Conservation (phyloP, 139 green algal genomes). For the Picochlorum sp. region DNA sequence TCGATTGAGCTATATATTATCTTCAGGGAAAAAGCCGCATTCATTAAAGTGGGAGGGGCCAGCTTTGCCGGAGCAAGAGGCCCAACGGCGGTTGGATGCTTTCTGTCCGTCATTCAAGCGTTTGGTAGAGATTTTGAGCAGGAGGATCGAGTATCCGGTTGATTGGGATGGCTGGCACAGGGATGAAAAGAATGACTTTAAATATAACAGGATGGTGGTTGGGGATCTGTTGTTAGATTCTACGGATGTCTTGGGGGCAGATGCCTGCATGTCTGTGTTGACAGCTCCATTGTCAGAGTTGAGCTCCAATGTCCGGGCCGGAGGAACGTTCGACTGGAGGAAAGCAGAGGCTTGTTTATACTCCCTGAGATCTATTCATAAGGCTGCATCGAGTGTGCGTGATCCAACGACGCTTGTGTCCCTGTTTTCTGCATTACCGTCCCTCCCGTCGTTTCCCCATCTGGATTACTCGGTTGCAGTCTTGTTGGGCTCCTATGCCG, state of each 20-base stretch:
- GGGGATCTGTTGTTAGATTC: conserved; percentile 63
- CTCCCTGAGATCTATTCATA: conserved; percentile 57
- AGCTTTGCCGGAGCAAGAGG: conserved; percentile 21
- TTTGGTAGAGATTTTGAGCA: conserved; percentile 56
- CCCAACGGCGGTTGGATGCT: conserved; percentile 28
- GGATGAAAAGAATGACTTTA: conserved; percentile 65
- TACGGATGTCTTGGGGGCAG: conserved; percentile 43
- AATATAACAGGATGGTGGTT: conserved; percentile 35
- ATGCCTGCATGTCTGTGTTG: conserved; percentile 43
- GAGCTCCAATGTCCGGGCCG: not conserved
- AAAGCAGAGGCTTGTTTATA: conserved; percentile 63
- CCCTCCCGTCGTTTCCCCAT: conserved; percentile 34
- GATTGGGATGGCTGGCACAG: conserved; percentile 39
- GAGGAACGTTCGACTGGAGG: conserved; percentile 51
- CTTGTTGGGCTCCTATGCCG: conserved; percentile 39
- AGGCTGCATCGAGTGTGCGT: conserved; percentile 17
- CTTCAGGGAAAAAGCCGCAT: conserved; percentile 19
- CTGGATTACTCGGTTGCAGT: conserved; percentile 55
- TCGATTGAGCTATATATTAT: conserved; percentile 43
- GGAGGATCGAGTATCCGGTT: conserved; percentile 38
- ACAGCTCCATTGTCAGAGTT: conserved; percentile 47
- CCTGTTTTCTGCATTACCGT: conserved; percentile 50
- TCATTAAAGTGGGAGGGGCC: conserved; percentile 22
- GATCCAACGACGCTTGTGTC: conserved; percentile 44
- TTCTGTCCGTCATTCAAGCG: conserved; percentile 66